Base-by-base conservation (phyloP, 257 asterid genomes). In the Solanum infundibuliforme region DNA sequence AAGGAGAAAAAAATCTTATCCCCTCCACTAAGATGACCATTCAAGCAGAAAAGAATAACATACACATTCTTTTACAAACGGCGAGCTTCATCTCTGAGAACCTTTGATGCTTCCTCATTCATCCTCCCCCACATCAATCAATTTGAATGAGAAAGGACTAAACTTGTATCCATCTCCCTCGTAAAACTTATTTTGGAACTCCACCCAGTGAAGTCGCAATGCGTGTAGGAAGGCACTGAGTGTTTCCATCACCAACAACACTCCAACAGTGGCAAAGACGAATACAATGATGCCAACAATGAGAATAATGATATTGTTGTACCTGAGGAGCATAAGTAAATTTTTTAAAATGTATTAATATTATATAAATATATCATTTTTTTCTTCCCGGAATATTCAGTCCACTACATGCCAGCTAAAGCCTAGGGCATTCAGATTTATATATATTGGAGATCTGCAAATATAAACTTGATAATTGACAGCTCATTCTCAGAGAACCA, bases 141-240 rank as follows among this genome's bases (percentile, higher is more conserved):
- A 87, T 38, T 90, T 83, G 89, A 97, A 97, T 8, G 99, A 89
- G 92, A 95, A 97, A 0, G 99, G 99, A 25, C 68, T 83, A 88
- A 97, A 97, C 90, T 95, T 95, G 95, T 95, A 97, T 66, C 99
- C 99, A 85, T 97, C 99, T 73, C 99, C 99, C 91, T 96, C 99
- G 35, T 97, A 97, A 79, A 97, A 97, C 95, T 95, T 97, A 88
- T 97, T 96, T 82, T 95, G 98, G 90, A 91, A 96, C 94, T 96
- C 99, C 85, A 96, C 98, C 99, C 99, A 97, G 83, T 97, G 99
- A 90, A 97, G 99, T 87, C 99, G 94, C 85, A 97, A 89, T 2
- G 99, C 99, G 74, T 97, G 99, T 89, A 97, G 91, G 94, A 97
- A 97, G 88, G 99, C 99, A 83, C 99, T 97, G 31, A 97, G 96